Percentiles rank a stretch among this genome's conserved stretches.
Evolutionary conservation across 805 yeast genomes (phyloP).

Genomic region (Maudiozyma saulgeensis): DNA sequence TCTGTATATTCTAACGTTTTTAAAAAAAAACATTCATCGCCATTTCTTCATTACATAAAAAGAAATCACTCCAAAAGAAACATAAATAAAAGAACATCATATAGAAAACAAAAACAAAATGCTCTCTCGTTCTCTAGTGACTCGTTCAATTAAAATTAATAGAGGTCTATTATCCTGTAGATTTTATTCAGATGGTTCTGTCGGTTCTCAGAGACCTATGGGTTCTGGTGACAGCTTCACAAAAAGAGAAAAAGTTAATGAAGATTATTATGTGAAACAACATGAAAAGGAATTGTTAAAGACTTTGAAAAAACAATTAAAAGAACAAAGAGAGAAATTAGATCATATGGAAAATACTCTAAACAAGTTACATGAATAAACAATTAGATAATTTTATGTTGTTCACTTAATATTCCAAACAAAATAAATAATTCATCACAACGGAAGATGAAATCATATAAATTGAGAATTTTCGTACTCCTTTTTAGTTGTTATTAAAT

Average conservation of each 20-base stretch:
- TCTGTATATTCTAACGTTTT: no score
- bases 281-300: conserved; percentile 85
- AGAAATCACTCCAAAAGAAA: no score
- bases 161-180: conserved; percentile 10
- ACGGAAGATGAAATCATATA: no score
- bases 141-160: conserved; percentile 18
- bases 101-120: conserved; percentile 3
- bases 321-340: conserved; percentile 60
- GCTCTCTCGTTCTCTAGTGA: conserved; percentile 23
- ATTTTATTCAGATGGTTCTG: conserved; percentile 45
- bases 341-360: conserved; percentile 41
- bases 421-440: no score
- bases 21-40: no score
- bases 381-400: background rate
- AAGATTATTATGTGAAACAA: conserved; percentile 73
- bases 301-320: conserved; percentile 63
- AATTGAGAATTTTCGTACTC: no score
- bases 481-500: no score
- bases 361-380: conserved; percentile 17
- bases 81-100: background rate
- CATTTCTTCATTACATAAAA: no score
- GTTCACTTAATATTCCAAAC: no score
- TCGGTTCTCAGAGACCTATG: conserved; percentile 47
- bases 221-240: conserved; percentile 48
- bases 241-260: conserved; percentile 89